These are phyloP conservation scores for Sugiyamaella neomexicana DNA, from an alignment of 1,139 yeast species.

Conservation along the genomic window DNA sequence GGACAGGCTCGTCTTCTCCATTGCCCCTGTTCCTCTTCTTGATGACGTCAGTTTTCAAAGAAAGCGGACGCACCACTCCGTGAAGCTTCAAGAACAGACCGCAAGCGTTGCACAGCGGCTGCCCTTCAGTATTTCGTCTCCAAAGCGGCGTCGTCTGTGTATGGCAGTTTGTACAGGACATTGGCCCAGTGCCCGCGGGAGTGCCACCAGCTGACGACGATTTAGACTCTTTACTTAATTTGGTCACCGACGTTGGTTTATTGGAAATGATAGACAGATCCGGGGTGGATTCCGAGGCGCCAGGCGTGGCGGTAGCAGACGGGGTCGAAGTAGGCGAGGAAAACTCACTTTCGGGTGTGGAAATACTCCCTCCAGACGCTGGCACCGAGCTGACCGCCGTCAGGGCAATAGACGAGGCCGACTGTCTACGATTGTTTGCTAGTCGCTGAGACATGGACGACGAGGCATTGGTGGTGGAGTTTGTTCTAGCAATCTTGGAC, in stretches of 20 bases:
- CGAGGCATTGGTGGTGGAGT: constrained; percentile 27
- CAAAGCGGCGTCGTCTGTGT: constrained; percentile 94
- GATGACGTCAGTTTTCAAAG: constrained; percentile 88
- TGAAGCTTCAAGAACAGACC: constrained; percentile 88
- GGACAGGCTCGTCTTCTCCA: constrained; percentile 19
- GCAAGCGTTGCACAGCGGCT: constrained; percentile 93
- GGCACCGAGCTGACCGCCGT: too few relatives aligned
- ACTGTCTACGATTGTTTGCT: constrained; percentile 13
- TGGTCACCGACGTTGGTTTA: too few relatives aligned
- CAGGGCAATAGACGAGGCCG: background rate
- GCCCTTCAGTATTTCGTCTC: constrained; percentile 92
- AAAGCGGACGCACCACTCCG: constrained; percentile 90
- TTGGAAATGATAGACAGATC: background rate
- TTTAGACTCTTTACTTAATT: too few relatives aligned
- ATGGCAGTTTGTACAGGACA: constrained; percentile 78
- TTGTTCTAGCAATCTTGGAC: constrained; percentile 27
- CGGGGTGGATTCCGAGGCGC: constrained; percentile 4
- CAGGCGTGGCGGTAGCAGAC: constrained; percentile 18
- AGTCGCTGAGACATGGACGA: constrained; percentile 21
- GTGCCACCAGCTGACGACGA: too few relatives aligned
- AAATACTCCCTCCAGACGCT: constrained; percentile 5
- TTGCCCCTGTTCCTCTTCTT: constrained; percentile 60
- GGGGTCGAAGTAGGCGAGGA: constrained; percentile 20
- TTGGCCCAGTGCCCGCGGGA: constrained; percentile 27
- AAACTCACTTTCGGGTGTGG: constrained; percentile 19